These are phyloP conservation scores for Kuraishia cidri DNA, from an alignment of 805 yeast genomes.

Conservation along the genomic window DNA sequence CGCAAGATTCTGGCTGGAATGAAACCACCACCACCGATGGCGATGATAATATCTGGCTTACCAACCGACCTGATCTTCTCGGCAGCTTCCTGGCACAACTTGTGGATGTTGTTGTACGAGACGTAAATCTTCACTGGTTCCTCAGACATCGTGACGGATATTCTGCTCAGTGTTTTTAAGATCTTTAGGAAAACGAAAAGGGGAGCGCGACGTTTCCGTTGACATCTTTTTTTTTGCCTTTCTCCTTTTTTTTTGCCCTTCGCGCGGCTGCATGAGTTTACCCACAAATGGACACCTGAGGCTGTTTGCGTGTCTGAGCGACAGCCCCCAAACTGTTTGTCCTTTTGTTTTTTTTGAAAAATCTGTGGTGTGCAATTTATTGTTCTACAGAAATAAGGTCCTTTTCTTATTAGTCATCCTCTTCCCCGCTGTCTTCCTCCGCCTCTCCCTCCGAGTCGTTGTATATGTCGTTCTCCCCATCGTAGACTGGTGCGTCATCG, in stretches of 20 bases:
- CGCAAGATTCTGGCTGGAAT: conserved; percentile 62
- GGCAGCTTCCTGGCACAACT: conserved; percentile 36
- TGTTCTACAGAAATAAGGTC: too few relatives aligned
- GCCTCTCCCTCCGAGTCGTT: conserved; percentile 6
- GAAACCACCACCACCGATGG: conserved; percentile 71
- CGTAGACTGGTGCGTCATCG: conserved; percentile 3
- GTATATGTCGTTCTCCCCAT: conserved; percentile 27
- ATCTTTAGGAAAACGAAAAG: conserved; percentile 3
- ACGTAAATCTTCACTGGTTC: conserved; percentile 44
- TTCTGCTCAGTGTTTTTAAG: too few relatives aligned
- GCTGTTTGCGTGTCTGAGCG: too few relatives aligned
- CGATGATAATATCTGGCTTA: conserved; percentile 49
- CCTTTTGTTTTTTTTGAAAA: too few relatives aligned
- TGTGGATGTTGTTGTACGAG: conserved; percentile 75
- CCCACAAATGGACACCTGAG: too few relatives aligned
- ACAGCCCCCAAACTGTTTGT: too few relatives aligned
- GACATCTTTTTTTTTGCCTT: too few relatives aligned
- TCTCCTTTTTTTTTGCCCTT: background rate
- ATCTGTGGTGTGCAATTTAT: too few relatives aligned
- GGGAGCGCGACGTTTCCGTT: conserved; percentile 5
- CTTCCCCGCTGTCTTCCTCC: background rate
- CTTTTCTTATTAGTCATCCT: too few relatives aligned
- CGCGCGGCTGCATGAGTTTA: conserved; percentile 1
- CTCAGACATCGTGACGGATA: conserved; percentile 16
- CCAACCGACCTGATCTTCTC: conserved; percentile 38